A percentile compares a stretch with the other conserved stretches of the same genome.
Evolutionary conservation across 805 yeast species (phyloP).

Genomic region (Kazachstania taianensis): DNA sequence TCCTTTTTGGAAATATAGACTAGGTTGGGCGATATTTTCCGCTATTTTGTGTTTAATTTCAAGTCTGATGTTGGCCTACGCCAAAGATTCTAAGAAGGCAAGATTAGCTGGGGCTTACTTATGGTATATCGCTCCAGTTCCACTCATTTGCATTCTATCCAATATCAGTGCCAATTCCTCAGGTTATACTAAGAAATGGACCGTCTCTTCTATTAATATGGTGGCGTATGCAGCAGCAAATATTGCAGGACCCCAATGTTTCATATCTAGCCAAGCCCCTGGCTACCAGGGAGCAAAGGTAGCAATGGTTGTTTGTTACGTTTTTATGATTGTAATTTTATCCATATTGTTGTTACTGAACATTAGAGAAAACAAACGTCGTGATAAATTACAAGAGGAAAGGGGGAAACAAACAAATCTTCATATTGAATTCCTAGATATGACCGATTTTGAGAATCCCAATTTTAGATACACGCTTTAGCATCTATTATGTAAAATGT

Average conservation of each 20-base stretch:
- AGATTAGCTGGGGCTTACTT: constrained; percentile 32
- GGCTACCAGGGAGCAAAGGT: constrained; percentile 45
- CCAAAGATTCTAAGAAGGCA: constrained; percentile 26
- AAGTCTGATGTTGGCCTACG: constrained; percentile 37
- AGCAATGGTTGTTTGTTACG: constrained; percentile 41
- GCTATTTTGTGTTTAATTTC: constrained; percentile 27
- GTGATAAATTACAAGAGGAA: constrained; percentile 27
- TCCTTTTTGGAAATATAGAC: constrained; percentile 16
- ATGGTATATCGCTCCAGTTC: constrained; percentile 29
- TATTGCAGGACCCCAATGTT: constrained; percentile 66
- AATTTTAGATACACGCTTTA: constrained; percentile 30
- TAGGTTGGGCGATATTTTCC: constrained; percentile 29
- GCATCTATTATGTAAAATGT: not conserved
- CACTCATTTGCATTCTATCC: constrained; percentile 29
- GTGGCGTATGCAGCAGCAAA: constrained; percentile 64
- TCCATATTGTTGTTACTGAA: constrained; percentile 23
- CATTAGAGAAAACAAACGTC: constrained; percentile 33
- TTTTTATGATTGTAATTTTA: constrained; percentile 31
- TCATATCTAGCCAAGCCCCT: constrained; percentile 50
- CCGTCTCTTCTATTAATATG: constrained; percentile 47
- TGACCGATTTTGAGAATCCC: constrained; percentile 37
- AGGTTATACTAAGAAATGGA: constrained; percentile 62
- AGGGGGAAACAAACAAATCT: constrained; percentile 19
- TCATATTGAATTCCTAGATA: constrained; percentile 32
- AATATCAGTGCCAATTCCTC: constrained; percentile 43